Conservation (phyloP, 73 alveolate species). For the Blepharisma japonicum region DNA sequence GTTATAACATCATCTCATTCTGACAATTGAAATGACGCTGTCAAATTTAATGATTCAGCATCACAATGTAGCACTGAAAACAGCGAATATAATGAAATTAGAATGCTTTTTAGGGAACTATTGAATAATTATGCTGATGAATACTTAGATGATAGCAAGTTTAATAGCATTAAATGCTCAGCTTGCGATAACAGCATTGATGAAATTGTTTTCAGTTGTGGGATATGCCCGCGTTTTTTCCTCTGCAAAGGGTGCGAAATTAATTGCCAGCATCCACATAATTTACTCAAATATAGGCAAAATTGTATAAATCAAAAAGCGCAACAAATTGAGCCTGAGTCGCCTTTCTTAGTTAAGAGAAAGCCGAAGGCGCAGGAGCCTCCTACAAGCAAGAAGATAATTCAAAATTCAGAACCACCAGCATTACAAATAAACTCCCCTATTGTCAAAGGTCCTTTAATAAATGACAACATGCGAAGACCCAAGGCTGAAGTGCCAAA, state of each 20-base stretch:
- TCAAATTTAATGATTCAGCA: background rate
- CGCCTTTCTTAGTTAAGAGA: background rate
- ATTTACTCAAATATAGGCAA: background rate
- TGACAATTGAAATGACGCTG: background rate
- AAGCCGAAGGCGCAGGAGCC: background rate
- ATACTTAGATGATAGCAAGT: background rate
- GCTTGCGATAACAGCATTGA: background rate
- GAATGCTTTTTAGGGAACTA: background rate
- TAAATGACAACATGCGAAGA: background rate
- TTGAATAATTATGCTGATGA: background rate
- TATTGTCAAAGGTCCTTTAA: no score
- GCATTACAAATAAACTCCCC: background rate
- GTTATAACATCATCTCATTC: background rate
- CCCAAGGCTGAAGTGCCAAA: background rate
- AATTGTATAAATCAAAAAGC: background rate
- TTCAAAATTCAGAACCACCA: background rate
- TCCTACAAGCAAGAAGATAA: background rate
- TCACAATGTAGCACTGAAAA: background rate
- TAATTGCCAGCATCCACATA: background rate
- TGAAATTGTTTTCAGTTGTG: background rate
- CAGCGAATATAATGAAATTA: background rate
- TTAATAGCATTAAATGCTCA: background rate
- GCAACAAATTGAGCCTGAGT: no score
- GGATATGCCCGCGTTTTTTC: background rate
- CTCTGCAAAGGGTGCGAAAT: background rate